These are phyloP conservation scores for Cystobasidium sp. DNA, from an alignment of 1,284 basidiomycete genomes.

Conservation along the genomic window DNA sequence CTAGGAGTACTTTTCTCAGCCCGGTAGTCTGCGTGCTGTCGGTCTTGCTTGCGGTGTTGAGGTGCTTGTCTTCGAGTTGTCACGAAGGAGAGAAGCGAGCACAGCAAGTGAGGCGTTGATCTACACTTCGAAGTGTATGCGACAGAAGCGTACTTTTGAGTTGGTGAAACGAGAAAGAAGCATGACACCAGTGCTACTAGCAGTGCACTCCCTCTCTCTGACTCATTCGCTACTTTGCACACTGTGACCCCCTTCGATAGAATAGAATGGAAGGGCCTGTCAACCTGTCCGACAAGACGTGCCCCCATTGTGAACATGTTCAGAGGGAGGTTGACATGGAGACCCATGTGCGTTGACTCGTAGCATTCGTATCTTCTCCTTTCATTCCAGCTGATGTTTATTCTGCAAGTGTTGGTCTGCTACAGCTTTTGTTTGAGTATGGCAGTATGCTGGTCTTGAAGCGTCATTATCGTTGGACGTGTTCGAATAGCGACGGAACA, in stretches of 20 bases:
- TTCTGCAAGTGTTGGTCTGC: too few relatives aligned
- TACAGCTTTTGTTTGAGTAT: too few relatives aligned
- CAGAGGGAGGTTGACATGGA: background rate
- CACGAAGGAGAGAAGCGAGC: background rate
- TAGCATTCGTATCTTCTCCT: background rate
- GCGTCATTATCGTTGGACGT: background rate
- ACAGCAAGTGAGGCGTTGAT: background rate
- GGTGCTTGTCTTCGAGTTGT: background rate
- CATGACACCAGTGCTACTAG: too few relatives aligned
- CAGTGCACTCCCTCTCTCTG: too few relatives aligned
- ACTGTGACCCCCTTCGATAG: background rate
- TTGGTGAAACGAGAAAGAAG: background rate
- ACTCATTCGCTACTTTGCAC: background rate
- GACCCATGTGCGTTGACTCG: background rate
- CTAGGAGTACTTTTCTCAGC: background rate
- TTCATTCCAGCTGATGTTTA: too few relatives aligned
- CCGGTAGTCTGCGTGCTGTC: background rate
- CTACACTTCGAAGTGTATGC: background rate
- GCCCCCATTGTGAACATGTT: background rate
- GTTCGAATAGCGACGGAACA: background rate
- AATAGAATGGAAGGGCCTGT: background rate
- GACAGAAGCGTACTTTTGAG: background rate
- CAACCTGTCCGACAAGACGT: constrained; percentile 18
- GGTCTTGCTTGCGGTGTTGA: background rate
- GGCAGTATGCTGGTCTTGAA: too few relatives aligned